Evolutionary conservation across 768 basidiomycete genomes (phyloP), one percentile per base, ranked within the genome.

Genomic region (Sporobolomyces pararoseus): DNA sequence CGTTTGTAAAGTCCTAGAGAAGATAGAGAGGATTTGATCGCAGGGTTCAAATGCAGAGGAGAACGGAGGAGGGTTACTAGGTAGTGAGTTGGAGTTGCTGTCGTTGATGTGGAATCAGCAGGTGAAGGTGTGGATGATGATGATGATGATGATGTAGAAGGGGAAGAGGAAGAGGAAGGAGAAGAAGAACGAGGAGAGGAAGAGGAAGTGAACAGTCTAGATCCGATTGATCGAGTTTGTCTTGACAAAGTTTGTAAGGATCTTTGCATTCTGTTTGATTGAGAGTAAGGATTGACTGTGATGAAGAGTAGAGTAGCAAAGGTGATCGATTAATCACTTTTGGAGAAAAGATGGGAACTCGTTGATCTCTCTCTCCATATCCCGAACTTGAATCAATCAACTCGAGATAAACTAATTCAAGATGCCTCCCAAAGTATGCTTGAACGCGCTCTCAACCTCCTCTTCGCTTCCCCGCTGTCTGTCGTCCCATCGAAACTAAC

Each of bases 11-110:
- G 61, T 12, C 73, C 73, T 49, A 75, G 67, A 16, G 68, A 59
- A 21, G 39, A 34, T 61, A 55, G 47, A 13, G 67, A 54, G 0
- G 51, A 49, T 23, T n/a, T 23, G 25, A 54, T 25, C 9, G 60
- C 25, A 0, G 44, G 12, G 27, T 57, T 31, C 32, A 75, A 65
- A 66, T 71, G 70, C n/a, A 69, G 39, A 0, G 73, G 70, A 9
- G 73, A 75, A 3, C 73, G 70, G 31, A 67, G 60, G 57, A 75
- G 70, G 17, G 73, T 75, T 35, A 75, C 49, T 60, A 71, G 66
- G 70, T 66, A 75, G 70, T 75, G 70, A n/a, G 73, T 62, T 4
- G 61, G 34, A 6, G 50, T 7, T 1, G 63, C 0, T 4, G 61
- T 1, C 27, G 59, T 14, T 47, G 65, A 1, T 54, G 44, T 7